Percentiles rank a stretch among this genome's conserved stretches.
phyloP scores from a whole-genome alignment of 2,329 filamentous ascomycete genomes.

The Hypocrella siamensis region DNA sequence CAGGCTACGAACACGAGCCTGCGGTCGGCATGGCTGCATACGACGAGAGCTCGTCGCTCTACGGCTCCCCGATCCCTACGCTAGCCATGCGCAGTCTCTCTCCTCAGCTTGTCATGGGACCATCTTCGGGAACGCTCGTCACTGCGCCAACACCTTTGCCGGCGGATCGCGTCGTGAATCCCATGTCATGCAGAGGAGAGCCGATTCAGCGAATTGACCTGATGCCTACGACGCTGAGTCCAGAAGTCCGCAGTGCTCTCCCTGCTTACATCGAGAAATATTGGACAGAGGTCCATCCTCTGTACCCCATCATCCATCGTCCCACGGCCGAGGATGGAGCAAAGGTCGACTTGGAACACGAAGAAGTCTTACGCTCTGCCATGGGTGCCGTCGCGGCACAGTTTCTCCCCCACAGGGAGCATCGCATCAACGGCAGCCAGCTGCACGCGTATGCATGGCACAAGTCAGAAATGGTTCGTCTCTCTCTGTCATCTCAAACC shows the following conservation, averaged over 20 bases:
- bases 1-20: conserved; percentile 15
- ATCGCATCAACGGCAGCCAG: conserved; percentile 31
- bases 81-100: conserved; percentile 33
- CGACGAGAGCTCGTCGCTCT: conserved; percentile 14
- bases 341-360: conserved; percentile 14
- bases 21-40: conserved; percentile 18
- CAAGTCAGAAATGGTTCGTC: conserved; percentile 28
- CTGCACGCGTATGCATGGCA: conserved; percentile 36
- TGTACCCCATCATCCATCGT: conserved; percentile 35
- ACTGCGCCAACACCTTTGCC: conserved; percentile 25
- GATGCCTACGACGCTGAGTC: conserved; percentile 17
- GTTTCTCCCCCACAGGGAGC: conserved; percentile 28
- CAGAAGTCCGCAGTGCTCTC: conserved; percentile 24
- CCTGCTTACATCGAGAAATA: conserved; percentile 36
- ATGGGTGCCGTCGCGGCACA: conserved; percentile 44
- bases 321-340: conserved; percentile 23
- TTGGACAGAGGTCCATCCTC: conserved; percentile 33
- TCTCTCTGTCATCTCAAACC: background rate
- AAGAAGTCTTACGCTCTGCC: conserved; percentile 31
- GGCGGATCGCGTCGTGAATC: conserved; percentile 15
- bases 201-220: conserved; percentile 23
- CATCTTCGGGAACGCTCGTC: conserved; percentile 33
- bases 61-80: conserved; percentile 19
- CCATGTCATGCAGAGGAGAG: conserved; percentile 22
- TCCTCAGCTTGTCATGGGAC: conserved; percentile 28